Evolutionary conservation across 2,329 filamentous ascomycete genomes (phyloP).

Genomic region (Periconia sp.): DNA sequence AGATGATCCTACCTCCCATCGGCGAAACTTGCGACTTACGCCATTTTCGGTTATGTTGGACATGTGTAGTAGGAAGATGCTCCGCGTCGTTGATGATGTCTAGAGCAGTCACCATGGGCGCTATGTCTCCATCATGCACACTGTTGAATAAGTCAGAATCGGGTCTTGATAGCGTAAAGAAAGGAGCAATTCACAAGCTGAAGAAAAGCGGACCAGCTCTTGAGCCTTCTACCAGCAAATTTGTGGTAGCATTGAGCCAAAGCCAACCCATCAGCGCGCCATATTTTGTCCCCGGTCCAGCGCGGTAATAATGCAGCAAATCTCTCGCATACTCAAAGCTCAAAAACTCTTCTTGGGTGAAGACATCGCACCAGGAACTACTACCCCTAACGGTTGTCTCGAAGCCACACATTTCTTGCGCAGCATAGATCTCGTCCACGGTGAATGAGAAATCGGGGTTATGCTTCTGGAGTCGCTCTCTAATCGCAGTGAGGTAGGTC

Average conservation of each 20-base stretch:
- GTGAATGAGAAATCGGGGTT: conserved; percentile 52
- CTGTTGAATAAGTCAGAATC: conserved; percentile 29
- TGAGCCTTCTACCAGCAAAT: conserved; percentile 54
- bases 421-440: conserved; percentile 59
- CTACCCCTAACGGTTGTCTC: conserved; percentile 60
- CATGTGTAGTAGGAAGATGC: conserved; percentile 55
- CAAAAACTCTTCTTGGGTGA: conserved; percentile 60
- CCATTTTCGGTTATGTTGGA: conserved; percentile 56
- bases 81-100: conserved; percentile 54
- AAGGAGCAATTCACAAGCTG: conserved; percentile 56
- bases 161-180: not conserved
- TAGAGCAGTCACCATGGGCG: conserved; percentile 60
- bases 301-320: conserved; percentile 64
- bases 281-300: conserved; percentile 63
- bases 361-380: conserved; percentile 64
- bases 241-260: conserved; percentile 63
- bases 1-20: conserved; percentile 62
- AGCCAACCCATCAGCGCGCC: conserved; percentile 62
- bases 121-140: conserved; percentile 65
- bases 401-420: conserved; percentile 69
- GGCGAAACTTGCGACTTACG: conserved; percentile 62
- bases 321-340: conserved; percentile 66
- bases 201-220: conserved; percentile 59
- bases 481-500: conserved; percentile 56
- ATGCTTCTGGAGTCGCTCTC: conserved; percentile 51